Conservation (phyloP, 805 yeast species). For the Schizosaccharomyces japonicus region DNA sequence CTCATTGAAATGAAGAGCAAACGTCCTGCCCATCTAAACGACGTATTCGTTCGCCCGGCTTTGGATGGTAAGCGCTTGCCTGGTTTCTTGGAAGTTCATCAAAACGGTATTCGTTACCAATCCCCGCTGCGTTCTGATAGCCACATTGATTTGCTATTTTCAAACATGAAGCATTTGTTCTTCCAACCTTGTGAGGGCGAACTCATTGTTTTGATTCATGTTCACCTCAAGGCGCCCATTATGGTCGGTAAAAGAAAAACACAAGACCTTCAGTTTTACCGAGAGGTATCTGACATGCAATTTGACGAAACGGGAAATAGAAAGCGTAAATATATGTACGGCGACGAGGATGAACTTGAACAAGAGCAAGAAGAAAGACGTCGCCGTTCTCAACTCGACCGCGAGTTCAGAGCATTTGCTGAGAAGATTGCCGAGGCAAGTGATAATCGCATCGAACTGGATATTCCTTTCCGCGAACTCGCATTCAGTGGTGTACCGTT, state of each 20-base stretch:
- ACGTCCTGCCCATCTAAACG: conserved; percentile 67
- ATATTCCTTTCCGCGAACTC: conserved; percentile 81
- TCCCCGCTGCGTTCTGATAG: conserved; percentile 68
- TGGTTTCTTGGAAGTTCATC: conserved; percentile 74
- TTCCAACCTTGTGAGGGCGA: conserved; percentile 94
- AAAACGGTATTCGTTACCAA: conserved; percentile 85
- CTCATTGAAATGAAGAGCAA: conserved; percentile 61
- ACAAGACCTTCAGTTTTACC: conserved; percentile 77
- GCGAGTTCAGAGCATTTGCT: conserved; percentile 71
- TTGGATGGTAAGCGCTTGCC: conserved; percentile 94
- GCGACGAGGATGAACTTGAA: conserved; percentile 94
- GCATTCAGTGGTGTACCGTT: conserved; percentile 96
- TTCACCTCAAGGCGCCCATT: conserved; percentile 76
- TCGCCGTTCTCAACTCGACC: conserved; percentile 70
- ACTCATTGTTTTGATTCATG: conserved; percentile 72
- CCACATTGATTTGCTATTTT: conserved; percentile 63
- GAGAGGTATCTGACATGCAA: conserved; percentile 89
- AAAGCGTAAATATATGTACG: conserved; percentile 63
- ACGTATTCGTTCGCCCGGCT: conserved; percentile 76
- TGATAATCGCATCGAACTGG: conserved; percentile 62
- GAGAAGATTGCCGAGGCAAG: conserved; percentile 80
- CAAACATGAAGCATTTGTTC: conserved; percentile 76
- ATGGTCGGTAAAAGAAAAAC: conserved; percentile 92
- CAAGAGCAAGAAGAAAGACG: conserved; percentile 96
- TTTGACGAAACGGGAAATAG: conserved; percentile 94